These are phyloP conservation scores for Pisolithus thermaeus DNA, from an alignment of 1,284 basidiomycete genomes.

Conservation along the genomic window DNA sequence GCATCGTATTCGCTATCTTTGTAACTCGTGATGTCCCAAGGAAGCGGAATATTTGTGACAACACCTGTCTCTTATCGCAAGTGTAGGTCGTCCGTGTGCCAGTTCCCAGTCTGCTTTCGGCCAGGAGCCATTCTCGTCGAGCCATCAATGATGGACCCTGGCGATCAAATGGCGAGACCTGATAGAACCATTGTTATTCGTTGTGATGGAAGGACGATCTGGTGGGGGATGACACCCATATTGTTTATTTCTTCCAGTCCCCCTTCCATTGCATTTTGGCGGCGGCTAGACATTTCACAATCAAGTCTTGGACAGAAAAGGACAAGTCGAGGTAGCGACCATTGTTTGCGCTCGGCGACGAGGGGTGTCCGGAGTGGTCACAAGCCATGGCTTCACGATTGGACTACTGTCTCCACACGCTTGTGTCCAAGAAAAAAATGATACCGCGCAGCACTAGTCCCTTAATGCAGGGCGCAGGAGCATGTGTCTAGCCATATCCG, in stretches of 20 bases:
- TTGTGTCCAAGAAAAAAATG: constrained; percentile 21
- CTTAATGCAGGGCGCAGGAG: constrained; percentile 26
- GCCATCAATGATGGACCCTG: constrained; percentile 27
- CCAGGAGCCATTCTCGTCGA: constrained; percentile 14
- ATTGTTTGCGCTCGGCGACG: constrained; percentile 23
- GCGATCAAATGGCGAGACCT: constrained; percentile 17
- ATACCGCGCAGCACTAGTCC: constrained; percentile 17
- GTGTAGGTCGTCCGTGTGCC: neutral
- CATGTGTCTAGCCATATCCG: constrained; percentile 22
- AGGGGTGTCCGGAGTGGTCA: constrained; percentile 18
- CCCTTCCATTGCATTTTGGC: constrained; percentile 29
- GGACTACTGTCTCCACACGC: constrained; percentile 14
- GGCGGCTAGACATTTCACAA: constrained; percentile 24
- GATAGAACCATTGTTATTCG: constrained; percentile 20
- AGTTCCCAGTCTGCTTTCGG: constrained; percentile 13
- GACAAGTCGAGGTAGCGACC: constrained; percentile 13
- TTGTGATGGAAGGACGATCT: constrained; percentile 18
- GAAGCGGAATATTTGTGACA: neutral
- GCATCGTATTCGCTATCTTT: constrained; percentile 8
- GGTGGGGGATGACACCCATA: constrained; percentile 12
- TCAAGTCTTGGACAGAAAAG: constrained; percentile 17
- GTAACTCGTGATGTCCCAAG: constrained; percentile 3
- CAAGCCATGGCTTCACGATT: constrained; percentile 28
- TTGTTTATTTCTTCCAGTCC: constrained; percentile 18
- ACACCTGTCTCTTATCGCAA: neutral